These are phyloP conservation scores for Paramecium tetraurelia DNA, from an alignment of 73 alveolate species.

Conservation along the genomic window DNA sequence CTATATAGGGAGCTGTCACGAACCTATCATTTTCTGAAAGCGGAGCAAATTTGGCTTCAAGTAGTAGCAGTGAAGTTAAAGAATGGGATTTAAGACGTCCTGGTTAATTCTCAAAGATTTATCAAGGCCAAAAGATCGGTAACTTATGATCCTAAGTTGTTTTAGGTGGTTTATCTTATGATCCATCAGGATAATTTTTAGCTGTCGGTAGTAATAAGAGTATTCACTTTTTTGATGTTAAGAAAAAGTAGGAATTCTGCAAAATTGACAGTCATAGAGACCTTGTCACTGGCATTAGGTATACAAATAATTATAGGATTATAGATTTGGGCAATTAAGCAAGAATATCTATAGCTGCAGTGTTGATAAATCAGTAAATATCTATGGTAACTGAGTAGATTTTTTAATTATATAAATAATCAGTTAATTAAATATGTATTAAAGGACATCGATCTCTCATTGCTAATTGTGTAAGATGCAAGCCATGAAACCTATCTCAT, in stretches of 20 bases:
- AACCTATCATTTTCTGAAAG: background rate
- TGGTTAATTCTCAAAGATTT: background rate
- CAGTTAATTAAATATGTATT: background rate
- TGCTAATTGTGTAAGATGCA: conserved; percentile 15
- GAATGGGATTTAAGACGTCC: conserved; percentile 24
- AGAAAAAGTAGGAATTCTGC: background rate
- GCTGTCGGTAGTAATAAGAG: background rate
- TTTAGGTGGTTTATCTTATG: conserved; percentile 3
- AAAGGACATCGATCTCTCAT: background rate
- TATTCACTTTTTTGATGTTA: background rate
- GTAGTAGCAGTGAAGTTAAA: background rate
- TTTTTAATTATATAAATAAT: conserved; percentile 8
- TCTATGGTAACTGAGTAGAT: conserved; percentile 31
- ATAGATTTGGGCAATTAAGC: background rate
- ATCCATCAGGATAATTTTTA: conserved; percentile 28
- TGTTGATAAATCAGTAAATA: background rate
- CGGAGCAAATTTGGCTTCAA: conserved; percentile 1
- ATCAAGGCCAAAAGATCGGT: background rate
- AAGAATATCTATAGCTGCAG: background rate
- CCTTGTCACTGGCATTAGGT: background rate
- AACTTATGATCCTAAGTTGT: background rate
- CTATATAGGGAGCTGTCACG: background rate
- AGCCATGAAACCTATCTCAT: conserved; percentile 1
- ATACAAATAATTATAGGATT: background rate
- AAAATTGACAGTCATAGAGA: conserved; percentile 20